Evolutionary conservation across 169 alveolate species (phyloP).

Genomic region (Babesia bovis): DNA sequence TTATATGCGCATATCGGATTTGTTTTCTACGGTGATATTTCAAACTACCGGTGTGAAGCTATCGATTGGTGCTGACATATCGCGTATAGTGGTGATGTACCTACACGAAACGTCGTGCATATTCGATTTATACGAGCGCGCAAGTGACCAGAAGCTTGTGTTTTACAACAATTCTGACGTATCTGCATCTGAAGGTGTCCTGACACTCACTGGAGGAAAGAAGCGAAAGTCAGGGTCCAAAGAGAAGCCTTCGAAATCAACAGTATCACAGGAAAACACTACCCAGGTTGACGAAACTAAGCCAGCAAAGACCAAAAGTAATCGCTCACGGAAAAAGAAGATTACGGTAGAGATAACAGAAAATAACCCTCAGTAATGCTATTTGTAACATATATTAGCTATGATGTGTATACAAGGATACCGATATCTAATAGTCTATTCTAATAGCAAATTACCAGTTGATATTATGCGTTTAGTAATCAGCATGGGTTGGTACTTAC

Average conservation of each 20-base stretch:
- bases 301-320: too few relatives aligned
- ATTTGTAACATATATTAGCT: too few relatives aligned
- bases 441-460: too few relatives aligned
- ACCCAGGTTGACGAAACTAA: too few relatives aligned
- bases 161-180: slow-evolving; percentile 43
- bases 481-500: too few relatives aligned
- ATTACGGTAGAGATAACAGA: too few relatives aligned
- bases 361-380: too few relatives aligned
- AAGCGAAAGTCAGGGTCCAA: not conserved
- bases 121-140: slow-evolving; percentile 43
- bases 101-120: slow-evolving; percentile 39
- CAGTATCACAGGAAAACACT: too few relatives aligned
- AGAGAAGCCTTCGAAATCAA: not conserved
- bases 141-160: slow-evolving; percentile 37
- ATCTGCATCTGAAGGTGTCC: slow-evolving; percentile 46
- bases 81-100: slow-evolving; percentile 41
- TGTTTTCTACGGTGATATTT: slow-evolving; percentile 15
- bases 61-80: slow-evolving; percentile 45
- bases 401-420: too few relatives aligned
- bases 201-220: not conserved
- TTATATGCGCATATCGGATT: slow-evolving; percentile 32
- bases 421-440: too few relatives aligned
- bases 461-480: too few relatives aligned
- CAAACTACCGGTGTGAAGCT: slow-evolving; percentile 34
- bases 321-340: too few relatives aligned